A percentile compares a stretch with the other conserved stretches of the same genome.
Evolutionary conservation across 129 eudicot genomes (phyloP).

Genomic region (Helianthus tuberosus): DNA sequence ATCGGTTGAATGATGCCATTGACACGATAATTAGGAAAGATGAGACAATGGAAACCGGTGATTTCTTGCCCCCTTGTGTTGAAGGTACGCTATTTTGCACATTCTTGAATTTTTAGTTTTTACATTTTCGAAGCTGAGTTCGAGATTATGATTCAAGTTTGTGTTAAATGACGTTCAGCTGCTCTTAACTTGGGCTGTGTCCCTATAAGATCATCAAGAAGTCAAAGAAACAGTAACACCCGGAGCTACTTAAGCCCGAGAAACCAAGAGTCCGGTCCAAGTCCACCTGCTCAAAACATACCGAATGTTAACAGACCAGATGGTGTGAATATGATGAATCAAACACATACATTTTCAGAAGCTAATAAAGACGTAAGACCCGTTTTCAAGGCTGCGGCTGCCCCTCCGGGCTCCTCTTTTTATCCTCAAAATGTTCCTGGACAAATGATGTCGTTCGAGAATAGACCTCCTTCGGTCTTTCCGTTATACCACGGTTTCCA

Average conservation of each 20-base stretch:
- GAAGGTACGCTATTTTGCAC: constrained; percentile 55
- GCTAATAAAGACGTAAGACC: constrained; percentile 32
- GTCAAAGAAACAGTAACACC: constrained; percentile 73
- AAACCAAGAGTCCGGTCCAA: constrained; percentile 51
- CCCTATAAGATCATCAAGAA: constrained; percentile 84
- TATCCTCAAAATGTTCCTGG: constrained; percentile 36
- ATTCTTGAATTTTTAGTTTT: not conserved
- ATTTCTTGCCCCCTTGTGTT: constrained; percentile 86
- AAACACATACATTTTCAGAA: constrained; percentile 16
- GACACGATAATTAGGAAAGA: constrained; percentile 81
- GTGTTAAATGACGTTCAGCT: constrained; percentile 53
- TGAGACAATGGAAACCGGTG: constrained; percentile 79
- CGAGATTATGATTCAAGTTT: not conserved
- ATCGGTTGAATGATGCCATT: constrained; percentile 80
- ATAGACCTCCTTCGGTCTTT: constrained; percentile 42
- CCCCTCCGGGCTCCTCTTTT: constrained; percentile 35
- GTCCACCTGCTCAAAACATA: constrained; percentile 41
- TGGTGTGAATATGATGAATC: constrained; percentile 18
- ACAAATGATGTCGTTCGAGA: constrained; percentile 22
- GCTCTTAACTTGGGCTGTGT: constrained; percentile 90
- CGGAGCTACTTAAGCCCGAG: constrained; percentile 72
- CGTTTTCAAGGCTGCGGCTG: constrained; percentile 20
- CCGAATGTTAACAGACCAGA: constrained; percentile 32
- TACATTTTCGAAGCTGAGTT: not conserved
- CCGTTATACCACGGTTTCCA: constrained; percentile 66